Evolutionary conservation across 768 basidiomycete species (phyloP), one percentile per base, ranked within the genome.

Genomic region (Mycena crocata): DNA sequence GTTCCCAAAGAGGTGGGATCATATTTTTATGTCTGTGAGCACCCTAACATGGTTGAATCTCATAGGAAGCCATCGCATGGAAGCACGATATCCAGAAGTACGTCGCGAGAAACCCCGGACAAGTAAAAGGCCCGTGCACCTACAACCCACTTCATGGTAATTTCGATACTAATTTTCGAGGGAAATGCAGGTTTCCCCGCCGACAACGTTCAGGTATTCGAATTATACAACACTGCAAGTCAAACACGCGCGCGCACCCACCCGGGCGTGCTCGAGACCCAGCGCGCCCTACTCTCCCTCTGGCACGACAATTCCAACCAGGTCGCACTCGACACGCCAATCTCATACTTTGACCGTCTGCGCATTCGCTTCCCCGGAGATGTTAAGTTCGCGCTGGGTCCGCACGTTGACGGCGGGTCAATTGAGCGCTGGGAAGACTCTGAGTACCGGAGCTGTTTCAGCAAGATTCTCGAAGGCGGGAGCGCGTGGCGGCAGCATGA

Each of bases 271-370:
- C 78, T 93, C 19, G 73, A 78, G 10, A 87, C 90, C 2, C 92
- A 93, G 63, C 78, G 77, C 37, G 81, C 82, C 15, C 80, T 93
- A 10, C 80, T 91, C 12, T 81, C 82, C 6, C 80, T 93, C 19
- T 92, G 89, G 88, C 83, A 89, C 68, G 79, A 85, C 57, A 76
- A 83, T 1, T 66, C 72, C 31, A 75, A 83, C 30, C 75, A 78
- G 28, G 76, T 90, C 57, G 82, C 80, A 58, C 81, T 92, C 31
- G 70, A 77, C 14, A 87, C 83, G 3, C 91, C 92, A 1, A 77
- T 94, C 21, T 87, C 89, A 0, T 94, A 94, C 76, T 91, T 88
- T 64, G 93, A 95, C 77, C 84, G 93, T 8, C 78, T 94, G 17
- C 84, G 92, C 2, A 91, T 93, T 49, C 85, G 93, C 9, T 84